Evolutionary conservation across 2,329 filamentous ascomycete genomes (phyloP).

Genomic region (Fusarium oligoseptatum): DNA sequence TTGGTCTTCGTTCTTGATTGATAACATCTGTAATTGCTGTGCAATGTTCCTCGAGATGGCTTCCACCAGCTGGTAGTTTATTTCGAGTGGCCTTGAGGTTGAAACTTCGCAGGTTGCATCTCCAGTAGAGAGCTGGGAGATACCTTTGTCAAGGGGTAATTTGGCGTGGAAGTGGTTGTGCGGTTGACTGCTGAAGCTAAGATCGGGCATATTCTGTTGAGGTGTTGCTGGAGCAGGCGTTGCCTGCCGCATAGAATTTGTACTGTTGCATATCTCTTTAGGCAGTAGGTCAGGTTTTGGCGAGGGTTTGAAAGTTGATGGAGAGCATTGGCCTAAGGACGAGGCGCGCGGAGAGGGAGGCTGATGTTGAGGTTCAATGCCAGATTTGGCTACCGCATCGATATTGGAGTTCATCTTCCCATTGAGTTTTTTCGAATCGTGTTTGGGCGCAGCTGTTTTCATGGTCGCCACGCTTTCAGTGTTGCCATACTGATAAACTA

Average conservation of each 20-base stretch:
- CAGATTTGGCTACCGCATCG: not conserved
- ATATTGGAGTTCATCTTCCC: not conserved
- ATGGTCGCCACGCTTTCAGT: not conserved
- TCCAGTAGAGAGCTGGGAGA: conserved; percentile 17
- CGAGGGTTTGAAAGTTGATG: not conserved
- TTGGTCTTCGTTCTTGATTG: conserved; percentile 37
- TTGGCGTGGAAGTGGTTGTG: not conserved
- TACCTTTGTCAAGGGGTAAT: too few species aligned
- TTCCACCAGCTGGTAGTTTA: conserved; percentile 58
- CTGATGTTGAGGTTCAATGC: not conserved
- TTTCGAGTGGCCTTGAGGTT: conserved; percentile 48
- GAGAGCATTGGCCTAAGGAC: not conserved
- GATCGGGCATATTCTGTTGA: not conserved
- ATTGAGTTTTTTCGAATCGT: too few species aligned
- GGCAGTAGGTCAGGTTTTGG: not conserved
- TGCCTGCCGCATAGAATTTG: conserved; percentile 3
- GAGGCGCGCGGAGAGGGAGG: not conserved
- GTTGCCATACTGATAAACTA: not conserved
- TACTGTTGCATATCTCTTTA: not conserved
- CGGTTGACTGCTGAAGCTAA: not conserved
- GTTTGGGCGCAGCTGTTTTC: not conserved
- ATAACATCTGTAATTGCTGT: conserved; percentile 60
- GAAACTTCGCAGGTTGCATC: conserved; percentile 27
- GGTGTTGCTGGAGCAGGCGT: not conserved
- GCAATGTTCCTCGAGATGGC: conserved; percentile 60